These are phyloP conservation scores for Talaromyces ruber DNA, from an alignment of 495 filamentous ascomycete genomes.

Conservation along the genomic window DNA sequence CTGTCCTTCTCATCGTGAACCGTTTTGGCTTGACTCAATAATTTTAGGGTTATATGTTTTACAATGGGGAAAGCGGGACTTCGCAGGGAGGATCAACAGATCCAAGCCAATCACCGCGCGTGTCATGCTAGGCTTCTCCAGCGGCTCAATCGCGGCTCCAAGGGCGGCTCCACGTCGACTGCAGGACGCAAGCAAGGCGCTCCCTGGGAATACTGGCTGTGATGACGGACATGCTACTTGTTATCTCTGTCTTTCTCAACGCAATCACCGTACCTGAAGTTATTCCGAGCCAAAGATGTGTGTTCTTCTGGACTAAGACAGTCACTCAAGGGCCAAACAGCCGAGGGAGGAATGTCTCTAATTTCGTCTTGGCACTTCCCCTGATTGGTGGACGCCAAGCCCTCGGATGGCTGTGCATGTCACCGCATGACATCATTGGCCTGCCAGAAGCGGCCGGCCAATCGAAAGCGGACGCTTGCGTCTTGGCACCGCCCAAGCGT, in stretches of 20 bases:
- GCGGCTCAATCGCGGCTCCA: background rate
- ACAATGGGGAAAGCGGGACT: background rate
- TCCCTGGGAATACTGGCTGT: background rate
- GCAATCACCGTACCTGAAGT: background rate
- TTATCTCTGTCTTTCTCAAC: background rate
- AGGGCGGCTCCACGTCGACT: background rate
- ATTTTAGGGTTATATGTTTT: too few species aligned
- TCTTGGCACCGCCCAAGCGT: background rate
- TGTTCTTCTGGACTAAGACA: too few species aligned
- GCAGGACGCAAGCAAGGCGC: background rate
- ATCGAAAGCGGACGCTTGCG: background rate
- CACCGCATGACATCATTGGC: conserved; percentile 1
- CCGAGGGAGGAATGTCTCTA: background rate
- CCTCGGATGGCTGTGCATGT: background rate
- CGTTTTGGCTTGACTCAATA: too few species aligned
- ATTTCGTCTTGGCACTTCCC: background rate
- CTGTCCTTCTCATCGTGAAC: too few species aligned
- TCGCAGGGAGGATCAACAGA: background rate
- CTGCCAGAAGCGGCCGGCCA: background rate
- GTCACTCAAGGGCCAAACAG: background rate
- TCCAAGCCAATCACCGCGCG: background rate
- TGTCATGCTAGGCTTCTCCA: background rate
- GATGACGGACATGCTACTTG: too few species aligned
- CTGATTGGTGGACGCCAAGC: background rate
- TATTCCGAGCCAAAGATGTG: too few species aligned